Conservation (phyloP, 495 filamentous ascomycete species). For the Xylaria curta region DNA sequence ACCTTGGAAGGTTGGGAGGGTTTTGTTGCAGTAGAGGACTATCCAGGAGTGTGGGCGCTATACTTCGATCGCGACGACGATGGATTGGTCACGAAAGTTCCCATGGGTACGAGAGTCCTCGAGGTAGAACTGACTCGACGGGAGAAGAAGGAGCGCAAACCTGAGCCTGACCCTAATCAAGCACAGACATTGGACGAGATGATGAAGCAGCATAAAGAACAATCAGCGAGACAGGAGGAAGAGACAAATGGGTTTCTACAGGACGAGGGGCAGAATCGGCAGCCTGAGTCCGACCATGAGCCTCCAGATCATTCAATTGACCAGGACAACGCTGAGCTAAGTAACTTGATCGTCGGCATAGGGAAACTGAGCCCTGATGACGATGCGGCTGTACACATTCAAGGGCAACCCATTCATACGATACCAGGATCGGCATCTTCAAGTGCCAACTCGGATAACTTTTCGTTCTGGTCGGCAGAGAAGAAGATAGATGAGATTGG, state of each 20-base stretch:
- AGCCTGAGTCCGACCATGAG: slow-evolving; percentile 3
- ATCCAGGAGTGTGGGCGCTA: slow-evolving; percentile 48
- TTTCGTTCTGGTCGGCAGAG: slow-evolving; percentile 38
- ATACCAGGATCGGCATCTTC: slow-evolving; percentile 28
- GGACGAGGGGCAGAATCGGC: background rate
- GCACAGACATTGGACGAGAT: slow-evolving; percentile 38
- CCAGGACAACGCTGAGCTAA: background rate
- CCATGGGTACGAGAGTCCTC: slow-evolving; percentile 40
- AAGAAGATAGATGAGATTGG: slow-evolving; percentile 30
- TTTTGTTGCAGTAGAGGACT: slow-evolving; percentile 52
- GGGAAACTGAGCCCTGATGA: slow-evolving; percentile 29
- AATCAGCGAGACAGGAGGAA: slow-evolving; percentile 33
- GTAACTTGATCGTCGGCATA: slow-evolving; percentile 3
- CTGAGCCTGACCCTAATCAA: slow-evolving; percentile 35
- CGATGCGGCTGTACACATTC: background rate
- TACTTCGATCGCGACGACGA: slow-evolving; percentile 55
- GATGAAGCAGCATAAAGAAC: slow-evolving; percentile 40
- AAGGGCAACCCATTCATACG: background rate
- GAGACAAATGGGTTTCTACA: slow-evolving; percentile 32
- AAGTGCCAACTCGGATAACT: slow-evolving; percentile 36
- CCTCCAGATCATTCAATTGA: background rate
- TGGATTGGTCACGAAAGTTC: slow-evolving; percentile 46
- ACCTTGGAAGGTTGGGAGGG: slow-evolving; percentile 58
- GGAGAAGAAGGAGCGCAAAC: slow-evolving; percentile 47
- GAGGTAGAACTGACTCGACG: slow-evolving; percentile 48